phyloP scores from a whole-genome alignment of 345 rosid species.

The Lepidium didymum region DNA sequence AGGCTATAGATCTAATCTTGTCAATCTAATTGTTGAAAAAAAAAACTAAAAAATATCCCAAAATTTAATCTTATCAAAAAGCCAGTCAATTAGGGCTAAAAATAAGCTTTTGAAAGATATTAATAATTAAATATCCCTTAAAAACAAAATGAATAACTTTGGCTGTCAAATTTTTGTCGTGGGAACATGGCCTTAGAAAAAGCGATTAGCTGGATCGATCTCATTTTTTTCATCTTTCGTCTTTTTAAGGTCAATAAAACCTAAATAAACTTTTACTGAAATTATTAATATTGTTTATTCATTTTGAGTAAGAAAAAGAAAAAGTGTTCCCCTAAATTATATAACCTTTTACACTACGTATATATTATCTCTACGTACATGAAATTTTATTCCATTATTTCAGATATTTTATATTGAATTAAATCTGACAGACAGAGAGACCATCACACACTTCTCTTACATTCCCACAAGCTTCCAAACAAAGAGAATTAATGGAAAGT shows the following conservation, averaged over 20 bases:
- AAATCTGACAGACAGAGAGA: slow-evolving; percentile 28
- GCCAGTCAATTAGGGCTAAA: slow-evolving; percentile 39
- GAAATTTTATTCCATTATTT: slow-evolving; percentile 1
- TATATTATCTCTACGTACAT: slow-evolving; percentile 27
- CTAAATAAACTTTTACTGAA: slow-evolving; percentile 24
- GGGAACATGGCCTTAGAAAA: slow-evolving; percentile 46
- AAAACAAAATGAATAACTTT: slow-evolving; percentile 37
- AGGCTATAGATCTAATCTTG: no score
- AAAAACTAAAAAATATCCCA: neutral
- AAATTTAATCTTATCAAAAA: neutral
- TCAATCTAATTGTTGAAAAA: no score
- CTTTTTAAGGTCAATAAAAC: slow-evolving; percentile 43
- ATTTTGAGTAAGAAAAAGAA: slow-evolving; percentile 17
- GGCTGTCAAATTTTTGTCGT: slow-evolving; percentile 45
- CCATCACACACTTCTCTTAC: slow-evolving; percentile 33
- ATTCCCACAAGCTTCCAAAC: slow-evolving; percentile 85
- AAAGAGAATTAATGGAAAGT: slow-evolving; percentile 88
- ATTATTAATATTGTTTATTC: slow-evolving; percentile 28
- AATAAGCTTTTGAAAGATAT: slow-evolving; percentile 60
- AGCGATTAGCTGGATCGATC: slow-evolving; percentile 46
- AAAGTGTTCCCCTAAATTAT: slow-evolving; percentile 21
- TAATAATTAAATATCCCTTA: slow-evolving; percentile 25
- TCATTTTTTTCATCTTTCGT: slow-evolving; percentile 32
- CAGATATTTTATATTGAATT: slow-evolving; percentile 7
- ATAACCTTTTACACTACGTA: slow-evolving; percentile 21